Conservation (phyloP, 139 green algal genomes). For the Dunaliella sp. region DNA sequence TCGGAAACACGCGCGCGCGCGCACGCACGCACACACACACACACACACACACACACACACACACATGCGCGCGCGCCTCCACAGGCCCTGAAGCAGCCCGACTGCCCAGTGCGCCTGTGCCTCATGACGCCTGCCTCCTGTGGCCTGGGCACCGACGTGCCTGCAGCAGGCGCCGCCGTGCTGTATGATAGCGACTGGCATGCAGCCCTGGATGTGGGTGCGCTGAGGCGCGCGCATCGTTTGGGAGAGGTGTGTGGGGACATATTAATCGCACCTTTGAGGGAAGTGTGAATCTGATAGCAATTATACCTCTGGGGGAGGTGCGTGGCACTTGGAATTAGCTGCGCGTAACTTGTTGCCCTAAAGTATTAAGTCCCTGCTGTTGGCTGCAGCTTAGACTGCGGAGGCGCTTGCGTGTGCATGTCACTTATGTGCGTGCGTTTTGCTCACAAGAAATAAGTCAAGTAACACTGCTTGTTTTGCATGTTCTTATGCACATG, state of each 20-base stretch:
- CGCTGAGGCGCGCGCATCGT: conserved; percentile 49
- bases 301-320: too few species aligned
- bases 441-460: too few species aligned
- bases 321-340: too few species aligned
- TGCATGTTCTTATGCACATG: too few species aligned
- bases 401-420: too few species aligned
- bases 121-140: conserved; percentile 54
- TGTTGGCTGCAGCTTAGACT: too few species aligned
- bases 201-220: conserved; percentile 60
- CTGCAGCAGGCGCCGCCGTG: conserved; percentile 47
- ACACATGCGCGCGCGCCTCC: not conserved
- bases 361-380: too few species aligned
- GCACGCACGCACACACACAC: not conserved
- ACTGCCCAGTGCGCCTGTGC: conserved; percentile 41
- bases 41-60: not conserved
- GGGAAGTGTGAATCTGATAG: conserved; percentile 58
- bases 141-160: conserved; percentile 76
- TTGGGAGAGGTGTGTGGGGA: conserved; percentile 44
- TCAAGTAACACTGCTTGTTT: too few species aligned
- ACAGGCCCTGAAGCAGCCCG: not conserved
- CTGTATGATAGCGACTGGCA: conserved; percentile 79
- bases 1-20: too few species aligned
- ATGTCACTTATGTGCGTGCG: too few species aligned
- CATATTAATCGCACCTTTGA: conserved; percentile 52
- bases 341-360: too few species aligned